Percentiles rank a stretch among this genome's conserved stretches.
These are phyloP conservation scores for Candida namnaoensis DNA, from an alignment of 805 yeast species.

Conservation along the genomic window DNA sequence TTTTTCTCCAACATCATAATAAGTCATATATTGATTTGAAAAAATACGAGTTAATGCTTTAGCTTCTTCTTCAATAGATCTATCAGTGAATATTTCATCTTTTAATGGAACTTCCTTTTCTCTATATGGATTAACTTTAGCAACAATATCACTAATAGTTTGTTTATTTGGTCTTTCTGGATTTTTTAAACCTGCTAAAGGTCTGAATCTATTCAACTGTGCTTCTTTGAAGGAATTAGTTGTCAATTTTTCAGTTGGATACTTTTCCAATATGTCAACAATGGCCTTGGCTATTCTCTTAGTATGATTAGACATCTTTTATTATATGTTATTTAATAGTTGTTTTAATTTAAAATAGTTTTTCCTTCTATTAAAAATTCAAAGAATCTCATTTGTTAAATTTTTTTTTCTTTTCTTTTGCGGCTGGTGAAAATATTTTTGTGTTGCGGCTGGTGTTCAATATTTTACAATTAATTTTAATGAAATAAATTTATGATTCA, in stretches of 20 bases:
- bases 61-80: constrained; percentile 42
- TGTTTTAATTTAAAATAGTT: too few species aligned
- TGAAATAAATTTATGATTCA: too few species aligned
- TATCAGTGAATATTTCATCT: constrained; percentile 42
- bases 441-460: too few species aligned
- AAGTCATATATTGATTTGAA: constrained; percentile 52
- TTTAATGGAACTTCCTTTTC: constrained; percentile 32
- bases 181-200: constrained; percentile 39
- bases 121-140: constrained; percentile 36
- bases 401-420: too few species aligned
- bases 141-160: constrained; percentile 29
- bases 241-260: constrained; percentile 62
- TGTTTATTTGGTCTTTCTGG: constrained; percentile 29
- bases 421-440: too few species aligned
- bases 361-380: too few species aligned
- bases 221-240: constrained; percentile 63
- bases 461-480: too few species aligned
- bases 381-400: too few species aligned
- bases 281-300: constrained; percentile 49
- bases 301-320: too few species aligned
- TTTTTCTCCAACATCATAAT: constrained; percentile 58
- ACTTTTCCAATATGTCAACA: constrained; percentile 45
- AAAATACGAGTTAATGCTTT: constrained; percentile 47
- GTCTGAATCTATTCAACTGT: constrained; percentile 50
- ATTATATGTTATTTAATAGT: too few species aligned